Conservation (phyloP, 495 filamentous ascomycete species). For the Xylaria sp. region DNA sequence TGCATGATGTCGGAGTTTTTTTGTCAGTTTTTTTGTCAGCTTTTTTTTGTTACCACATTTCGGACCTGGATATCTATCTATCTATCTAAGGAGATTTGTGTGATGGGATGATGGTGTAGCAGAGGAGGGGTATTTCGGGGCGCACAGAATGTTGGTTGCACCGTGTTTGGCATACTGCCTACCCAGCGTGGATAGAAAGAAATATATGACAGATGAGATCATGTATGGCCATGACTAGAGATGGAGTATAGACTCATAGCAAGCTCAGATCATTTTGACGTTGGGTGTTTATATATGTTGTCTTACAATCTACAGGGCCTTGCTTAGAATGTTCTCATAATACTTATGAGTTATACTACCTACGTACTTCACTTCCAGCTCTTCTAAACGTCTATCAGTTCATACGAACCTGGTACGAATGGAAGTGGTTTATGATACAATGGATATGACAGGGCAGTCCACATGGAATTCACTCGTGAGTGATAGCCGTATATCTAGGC, state of each 20-base stretch:
- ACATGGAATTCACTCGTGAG: not conserved
- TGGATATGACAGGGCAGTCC: not conserved
- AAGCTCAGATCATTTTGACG: not conserved
- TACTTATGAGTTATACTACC: not conserved
- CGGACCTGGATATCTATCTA: not conserved
- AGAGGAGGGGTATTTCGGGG: not conserved
- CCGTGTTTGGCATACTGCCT: not conserved
- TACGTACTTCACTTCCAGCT: not conserved
- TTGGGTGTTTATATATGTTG: not conserved
- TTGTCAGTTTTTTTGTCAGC: no score
- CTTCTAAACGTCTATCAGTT: not conserved
- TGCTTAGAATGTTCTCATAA: no score
- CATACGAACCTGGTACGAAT: not conserved
- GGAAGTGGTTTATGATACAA: not conserved
- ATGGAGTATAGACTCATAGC: not conserved
- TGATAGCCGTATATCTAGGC: not conserved
- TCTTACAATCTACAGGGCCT: not conserved
- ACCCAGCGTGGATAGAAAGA: not conserved
- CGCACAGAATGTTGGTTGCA: slow-evolving; percentile 6
- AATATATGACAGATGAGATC: not conserved
- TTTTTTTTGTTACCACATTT: not conserved
- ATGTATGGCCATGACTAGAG: not conserved
- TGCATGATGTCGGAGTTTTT: slow-evolving; percentile 7
- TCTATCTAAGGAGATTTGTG: no score
- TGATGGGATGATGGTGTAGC: not conserved